A percentile compares a stretch with the other conserved stretches of the same genome.
These are phyloP conservation scores for Candida xiaguanensis DNA, from an alignment of 805 yeast genomes.

Conservation along the genomic window DNA sequence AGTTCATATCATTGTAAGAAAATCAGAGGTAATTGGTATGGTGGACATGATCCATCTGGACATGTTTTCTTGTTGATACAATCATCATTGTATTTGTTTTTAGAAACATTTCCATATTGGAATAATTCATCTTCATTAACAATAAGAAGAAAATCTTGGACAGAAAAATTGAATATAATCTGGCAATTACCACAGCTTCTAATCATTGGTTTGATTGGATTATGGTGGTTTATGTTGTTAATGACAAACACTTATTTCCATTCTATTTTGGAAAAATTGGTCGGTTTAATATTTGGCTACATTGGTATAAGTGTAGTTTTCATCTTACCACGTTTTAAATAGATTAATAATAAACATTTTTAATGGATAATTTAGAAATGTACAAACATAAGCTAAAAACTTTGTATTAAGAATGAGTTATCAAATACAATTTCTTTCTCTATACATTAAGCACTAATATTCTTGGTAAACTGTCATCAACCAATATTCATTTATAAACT, in stretches of 20 bases:
- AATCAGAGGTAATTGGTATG: conserved; percentile 62
- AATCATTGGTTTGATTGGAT: conserved; percentile 21
- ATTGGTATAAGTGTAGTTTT: conserved; percentile 48
- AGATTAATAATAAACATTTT: background rate
- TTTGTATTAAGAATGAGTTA: too few species aligned
- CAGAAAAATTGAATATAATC: background rate
- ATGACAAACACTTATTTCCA: conserved; percentile 87
- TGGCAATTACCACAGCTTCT: conserved; percentile 23
- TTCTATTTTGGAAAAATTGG: conserved; percentile 66
- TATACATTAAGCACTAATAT: too few species aligned
- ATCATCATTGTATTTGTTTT: conserved; percentile 59
- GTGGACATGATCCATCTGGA: conserved; percentile 97
- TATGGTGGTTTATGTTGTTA: conserved; percentile 87
- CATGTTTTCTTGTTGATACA: conserved; percentile 79
- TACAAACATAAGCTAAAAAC: too few species aligned
- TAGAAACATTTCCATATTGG: conserved; percentile 51
- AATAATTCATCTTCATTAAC: background rate
- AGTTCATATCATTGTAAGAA: conserved; percentile 33
- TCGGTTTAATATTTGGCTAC: conserved; percentile 66
- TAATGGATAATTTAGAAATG: too few species aligned
- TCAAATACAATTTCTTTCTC: too few species aligned
- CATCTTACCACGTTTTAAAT: conserved; percentile 25
- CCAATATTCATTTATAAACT: too few species aligned
- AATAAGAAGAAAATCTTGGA: background rate
- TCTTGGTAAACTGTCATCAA: too few species aligned